phyloP scores from a whole-genome alignment of 176 grass and related monocot genomes.

The Aegilops longissima region DNA sequence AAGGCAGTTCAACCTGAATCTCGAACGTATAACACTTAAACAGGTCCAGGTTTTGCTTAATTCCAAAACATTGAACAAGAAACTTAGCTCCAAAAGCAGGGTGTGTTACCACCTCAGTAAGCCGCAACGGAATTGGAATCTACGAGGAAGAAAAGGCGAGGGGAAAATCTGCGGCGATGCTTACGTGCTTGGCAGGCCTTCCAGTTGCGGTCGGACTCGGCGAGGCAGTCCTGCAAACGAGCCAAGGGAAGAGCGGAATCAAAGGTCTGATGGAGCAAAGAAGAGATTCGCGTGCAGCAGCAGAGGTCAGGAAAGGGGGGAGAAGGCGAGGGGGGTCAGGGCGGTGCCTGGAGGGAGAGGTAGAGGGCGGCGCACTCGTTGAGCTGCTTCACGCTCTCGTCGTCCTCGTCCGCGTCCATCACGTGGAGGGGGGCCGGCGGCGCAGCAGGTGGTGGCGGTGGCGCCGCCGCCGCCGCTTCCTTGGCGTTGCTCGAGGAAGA shows the following conservation, averaged over 20 bases:
- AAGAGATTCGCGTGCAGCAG: neutral
- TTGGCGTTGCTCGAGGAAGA: slow-evolving; percentile 34
- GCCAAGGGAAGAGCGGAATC: neutral
- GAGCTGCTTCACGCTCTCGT: slow-evolving; percentile 90
- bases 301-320: neutral
- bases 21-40: neutral
- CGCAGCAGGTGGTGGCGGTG: slow-evolving; percentile 8
- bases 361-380: slow-evolving; percentile 78
- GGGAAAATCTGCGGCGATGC: neutral
- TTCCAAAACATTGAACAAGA: neutral
- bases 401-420: slow-evolving; percentile 73
- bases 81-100: neutral
- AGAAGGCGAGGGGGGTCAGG: neutral
- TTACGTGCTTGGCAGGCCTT: slow-evolving; percentile 87
- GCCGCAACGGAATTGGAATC: neutral
- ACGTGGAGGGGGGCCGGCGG: slow-evolving; percentile 39
- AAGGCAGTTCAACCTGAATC: neutral
- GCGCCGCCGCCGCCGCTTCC: neutral
- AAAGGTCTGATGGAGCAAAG: neutral
- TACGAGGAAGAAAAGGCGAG: neutral
- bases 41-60: neutral
- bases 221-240: slow-evolving; percentile 70
- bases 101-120: neutral
- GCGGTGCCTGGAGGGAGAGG: slow-evolving; percentile 67
- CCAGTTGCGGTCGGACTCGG: slow-evolving; percentile 72